Base-by-base conservation (phyloP, 2,329 filamentous ascomycete genomes). In the Chalaropsis thielavioides region DNA sequence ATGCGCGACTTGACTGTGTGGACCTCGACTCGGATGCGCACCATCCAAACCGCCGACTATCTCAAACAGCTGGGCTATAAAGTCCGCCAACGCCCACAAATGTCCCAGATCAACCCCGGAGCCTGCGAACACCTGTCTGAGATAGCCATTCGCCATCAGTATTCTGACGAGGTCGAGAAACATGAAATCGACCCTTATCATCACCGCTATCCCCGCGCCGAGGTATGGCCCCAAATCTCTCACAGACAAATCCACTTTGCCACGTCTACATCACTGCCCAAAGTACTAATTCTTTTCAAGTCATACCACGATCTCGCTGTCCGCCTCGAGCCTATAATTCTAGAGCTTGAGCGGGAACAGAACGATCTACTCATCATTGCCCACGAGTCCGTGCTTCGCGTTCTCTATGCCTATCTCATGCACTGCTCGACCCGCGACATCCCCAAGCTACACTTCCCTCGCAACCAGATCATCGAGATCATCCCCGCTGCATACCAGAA, bases 271-370 rank as follows among this genome's bases (percentile, higher is more conserved):
- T 2, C 6, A 31, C 31, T 31, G 31, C 6, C 31, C 31, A 31
- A 2, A 31, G 31, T 31, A 31, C 64, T 66, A 61, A 49, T 66
- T n/a, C 46, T 67, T 31, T 6, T 31, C 31, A 31, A 96, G 89
- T 97, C 92, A 8, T 99, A 99, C 75, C 94, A 99, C 73, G 94
- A 99, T 72, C 85, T 99, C 54, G 94, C 94, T n/a, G 94, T 99
- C 67, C 89, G 94, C 24, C 84, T 99, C 59, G 94, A 99, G 74
- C 95, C 94, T 49, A 96, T 99, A 71, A 99, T 99, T 72, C 83
- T 99, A 38, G 94, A 99, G 74, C 83, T 99, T 15, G 94, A 99
- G 77, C 87, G 94, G 54, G 94, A 99, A 76, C 90, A 96, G 71
- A 95, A 95, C 69, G 94, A 99, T 73, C 81, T 99, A n/a, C 82